Conservation (phyloP, 306 rosid species). For the Boehmeria nivea region DNA sequence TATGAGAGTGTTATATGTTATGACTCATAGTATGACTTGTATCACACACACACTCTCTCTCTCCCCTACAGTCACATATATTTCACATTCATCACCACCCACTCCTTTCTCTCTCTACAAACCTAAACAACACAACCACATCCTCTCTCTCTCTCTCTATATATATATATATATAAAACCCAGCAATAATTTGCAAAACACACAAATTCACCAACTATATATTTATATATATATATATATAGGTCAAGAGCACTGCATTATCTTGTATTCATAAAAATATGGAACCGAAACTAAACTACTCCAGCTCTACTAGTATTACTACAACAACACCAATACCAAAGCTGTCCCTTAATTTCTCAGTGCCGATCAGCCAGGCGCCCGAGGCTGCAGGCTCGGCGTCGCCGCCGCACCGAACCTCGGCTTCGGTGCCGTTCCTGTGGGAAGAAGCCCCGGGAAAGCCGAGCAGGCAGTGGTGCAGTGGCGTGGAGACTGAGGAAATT, state of each 20-base stretch:
- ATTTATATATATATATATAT: background rate
- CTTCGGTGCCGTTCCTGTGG: slow-evolving; percentile 82
- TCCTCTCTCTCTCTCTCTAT: too few species aligned
- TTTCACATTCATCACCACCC: slow-evolving; percentile 19
- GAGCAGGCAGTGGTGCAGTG: slow-evolving; percentile 5
- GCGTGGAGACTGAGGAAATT: background rate
- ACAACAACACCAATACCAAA: slow-evolving; percentile 17
- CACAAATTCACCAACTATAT: too few species aligned
- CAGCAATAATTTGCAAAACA: too few species aligned
- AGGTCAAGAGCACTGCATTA: slow-evolving; percentile 11
- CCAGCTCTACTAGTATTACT: background rate
- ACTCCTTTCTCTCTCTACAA: slow-evolving; percentile 18
- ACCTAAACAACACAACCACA: slow-evolving; percentile 7
- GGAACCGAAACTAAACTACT: too few species aligned
- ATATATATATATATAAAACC: background rate
- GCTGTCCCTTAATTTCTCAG: slow-evolving; percentile 38
- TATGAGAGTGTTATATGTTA: slow-evolving; percentile 13
- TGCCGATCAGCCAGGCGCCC: slow-evolving; percentile 32
- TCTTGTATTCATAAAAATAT: slow-evolving; percentile 3
- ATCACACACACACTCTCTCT: slow-evolving; percentile 17
- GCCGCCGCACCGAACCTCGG: slow-evolving; percentile 42
- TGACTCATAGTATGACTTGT: slow-evolving; percentile 33
- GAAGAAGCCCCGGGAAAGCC: slow-evolving; percentile 97
- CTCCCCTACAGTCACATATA: too few species aligned
- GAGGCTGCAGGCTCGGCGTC: slow-evolving; percentile 30